phyloP scores from a whole-genome alignment of 371 early-diverging fungal genomes.

The Chytridium lagenaria region DNA sequence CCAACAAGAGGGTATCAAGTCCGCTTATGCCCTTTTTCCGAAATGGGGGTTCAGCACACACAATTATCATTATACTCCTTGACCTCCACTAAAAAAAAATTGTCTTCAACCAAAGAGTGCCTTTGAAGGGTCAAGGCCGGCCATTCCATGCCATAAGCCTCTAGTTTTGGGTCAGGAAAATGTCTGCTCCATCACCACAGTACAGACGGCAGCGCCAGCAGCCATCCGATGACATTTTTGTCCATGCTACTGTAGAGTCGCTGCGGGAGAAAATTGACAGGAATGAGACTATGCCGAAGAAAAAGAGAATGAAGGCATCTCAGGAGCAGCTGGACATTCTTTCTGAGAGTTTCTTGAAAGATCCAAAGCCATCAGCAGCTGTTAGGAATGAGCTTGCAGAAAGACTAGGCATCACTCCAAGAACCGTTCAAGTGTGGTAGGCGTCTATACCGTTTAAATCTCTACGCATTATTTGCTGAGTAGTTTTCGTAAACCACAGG shows the following conservation, averaged over 20 bases:
- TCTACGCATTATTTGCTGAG: not conserved
- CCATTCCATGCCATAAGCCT: too few relatives aligned
- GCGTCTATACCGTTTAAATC: not conserved
- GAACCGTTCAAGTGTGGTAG: conserved; percentile 8
- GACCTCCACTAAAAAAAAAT: too few relatives aligned
- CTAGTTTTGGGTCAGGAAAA: too few relatives aligned
- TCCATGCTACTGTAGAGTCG: conserved; percentile 14
- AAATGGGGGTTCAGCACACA: too few relatives aligned
- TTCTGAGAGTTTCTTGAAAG: not conserved
- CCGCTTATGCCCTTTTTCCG: too few relatives aligned
- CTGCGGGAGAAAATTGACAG: conserved; percentile 7
- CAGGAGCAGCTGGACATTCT: conserved; percentile 5
- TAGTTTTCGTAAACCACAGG: not conserved
- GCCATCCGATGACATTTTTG: conserved; percentile 1
- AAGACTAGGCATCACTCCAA: conserved; percentile 5
- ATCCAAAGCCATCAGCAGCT: conserved; percentile 4
- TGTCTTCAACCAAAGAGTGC: too few relatives aligned
- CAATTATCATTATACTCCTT: too few relatives aligned
- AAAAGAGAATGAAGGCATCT: not conserved
- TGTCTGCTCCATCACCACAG: not conserved
- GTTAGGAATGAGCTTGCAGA: not conserved
- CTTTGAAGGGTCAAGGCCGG: too few relatives aligned
- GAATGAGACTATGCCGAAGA: not conserved
- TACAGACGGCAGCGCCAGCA: not conserved
- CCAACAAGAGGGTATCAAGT: too few relatives aligned